Percentiles rank a stretch among this genome's conserved stretches.
These are phyloP conservation scores for Tylopilus sp. DNA, from an alignment of 1,284 basidiomycete species.

Conservation along the genomic window DNA sequence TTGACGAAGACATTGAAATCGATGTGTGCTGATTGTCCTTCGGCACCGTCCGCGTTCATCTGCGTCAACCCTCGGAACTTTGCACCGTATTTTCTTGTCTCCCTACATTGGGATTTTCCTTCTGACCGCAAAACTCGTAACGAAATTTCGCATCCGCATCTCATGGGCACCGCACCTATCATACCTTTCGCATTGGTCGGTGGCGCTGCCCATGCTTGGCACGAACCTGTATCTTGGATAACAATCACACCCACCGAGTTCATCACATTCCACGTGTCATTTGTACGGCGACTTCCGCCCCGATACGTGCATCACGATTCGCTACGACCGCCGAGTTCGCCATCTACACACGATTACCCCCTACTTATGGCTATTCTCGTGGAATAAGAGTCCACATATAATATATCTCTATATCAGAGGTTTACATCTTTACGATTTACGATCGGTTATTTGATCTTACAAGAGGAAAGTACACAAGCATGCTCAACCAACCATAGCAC, in stretches of 20 bases:
- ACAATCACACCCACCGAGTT: constrained; percentile 1
- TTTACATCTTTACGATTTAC: neutral
- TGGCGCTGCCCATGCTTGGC: constrained; percentile 2
- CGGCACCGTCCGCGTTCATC: neutral
- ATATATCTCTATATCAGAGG: constrained; percentile 13
- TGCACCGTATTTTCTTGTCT: constrained; percentile 4
- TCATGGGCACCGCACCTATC: constrained; percentile 15
- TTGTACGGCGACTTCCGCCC: constrained; percentile 4
- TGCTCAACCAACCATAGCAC: neutral
- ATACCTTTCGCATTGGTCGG: constrained; percentile 22
- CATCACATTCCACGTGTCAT: neutral
- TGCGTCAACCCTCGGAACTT: neutral
- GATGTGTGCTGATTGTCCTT: constrained; percentile 23
- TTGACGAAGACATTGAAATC: constrained; percentile 31
- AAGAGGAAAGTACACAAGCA: neutral
- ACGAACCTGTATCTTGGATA: constrained; percentile 24
- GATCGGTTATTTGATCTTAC: neutral
- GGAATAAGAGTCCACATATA: constrained; percentile 14
- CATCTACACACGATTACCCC: constrained; percentile 18
- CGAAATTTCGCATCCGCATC: constrained; percentile 21
- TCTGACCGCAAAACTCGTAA: constrained; percentile 3
- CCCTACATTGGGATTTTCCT: neutral
- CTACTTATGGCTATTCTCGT: constrained; percentile 25
- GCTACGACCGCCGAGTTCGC: neutral
- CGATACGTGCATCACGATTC: constrained; percentile 9